Evolutionary conservation across 2,329 filamentous ascomycete species (phyloP), one percentile per base, ranked within the genome.

Genomic region (Ceratocystis harringtonii): DNA sequence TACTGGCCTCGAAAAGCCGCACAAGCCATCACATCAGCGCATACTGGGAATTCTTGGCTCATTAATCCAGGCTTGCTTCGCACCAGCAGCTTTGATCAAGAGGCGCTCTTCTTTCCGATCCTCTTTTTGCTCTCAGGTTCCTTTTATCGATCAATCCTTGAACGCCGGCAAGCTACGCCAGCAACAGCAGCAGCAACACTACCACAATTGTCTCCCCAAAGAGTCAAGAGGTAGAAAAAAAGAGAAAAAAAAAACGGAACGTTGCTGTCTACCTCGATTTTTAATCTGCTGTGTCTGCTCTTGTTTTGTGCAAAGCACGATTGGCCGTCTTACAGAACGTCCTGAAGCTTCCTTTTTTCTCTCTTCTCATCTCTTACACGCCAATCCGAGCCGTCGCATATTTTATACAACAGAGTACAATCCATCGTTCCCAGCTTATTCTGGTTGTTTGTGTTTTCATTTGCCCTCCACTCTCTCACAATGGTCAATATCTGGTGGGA

Each of bases 401-500:
- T 36, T 36, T 36, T 58, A 17, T 4, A n/a, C 55, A 36, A 30
- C 55, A 17, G 7, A 25, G n/a, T 3, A 36, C 17, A 58, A 30
- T 2, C 8, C 28, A 36, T 19, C 28, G 15, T 19, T 6, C 15
- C 8, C 28, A 36, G 12, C 8, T 30, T 15, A 45, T 45, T 10
- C 15, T 50, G 19, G 6, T 25, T 44, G 41, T 41, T 41, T 36
- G 32, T 41, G 17, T 57, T 32, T 22, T 58, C 15, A 12, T 10
- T 25, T 52, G 15, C 48, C 3, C 30, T 36, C 12, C 55, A n/a
- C 5, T 30, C 28, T 32, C 55, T 25, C 60, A 41, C 62, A 45
- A 70, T 69, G 69, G 68, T 71, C 69, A 70, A 44, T 12, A 77
- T 84, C 73, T 90, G 87, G 86, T 91, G 87, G 87, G 86, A 88